Conservation (phyloP, 345 rosid species). For the Aquilaria malaccensis region DNA sequence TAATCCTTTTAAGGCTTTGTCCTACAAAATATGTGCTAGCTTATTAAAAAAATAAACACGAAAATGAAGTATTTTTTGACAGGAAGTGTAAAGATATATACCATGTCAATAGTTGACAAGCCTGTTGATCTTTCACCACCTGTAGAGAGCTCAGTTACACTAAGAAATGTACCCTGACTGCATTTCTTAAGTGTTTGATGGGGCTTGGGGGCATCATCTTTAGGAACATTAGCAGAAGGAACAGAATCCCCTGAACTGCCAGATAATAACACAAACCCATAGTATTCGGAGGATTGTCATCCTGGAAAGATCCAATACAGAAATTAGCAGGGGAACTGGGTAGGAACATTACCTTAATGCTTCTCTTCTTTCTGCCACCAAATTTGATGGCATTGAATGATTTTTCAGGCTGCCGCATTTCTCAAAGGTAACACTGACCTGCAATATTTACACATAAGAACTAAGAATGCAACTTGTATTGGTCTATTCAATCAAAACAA, state of each 20-base stretch:
- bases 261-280: slow-evolving; percentile 9
- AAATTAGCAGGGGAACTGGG: neutral
- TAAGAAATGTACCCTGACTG: slow-evolving; percentile 60
- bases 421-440: slow-evolving; percentile 46
- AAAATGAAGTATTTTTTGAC: slow-evolving; percentile 6
- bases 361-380: slow-evolving; percentile 44
- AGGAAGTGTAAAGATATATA: slow-evolving; percentile 26
- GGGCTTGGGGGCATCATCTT: slow-evolving; percentile 27
- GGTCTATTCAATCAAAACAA: too few species aligned
- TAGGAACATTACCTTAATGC: slow-evolving; percentile 39
- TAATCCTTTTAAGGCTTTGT: slow-evolving; percentile 83
- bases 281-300: too few species aligned
- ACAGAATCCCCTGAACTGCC: slow-evolving; percentile 38
- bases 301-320: neutral
- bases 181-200: slow-evolving; percentile 42
- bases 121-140: slow-evolving; percentile 44
- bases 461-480: too few species aligned
- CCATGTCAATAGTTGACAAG: slow-evolving; percentile 68
- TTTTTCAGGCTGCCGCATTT: slow-evolving; percentile 37
- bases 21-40: slow-evolving; percentile 34
- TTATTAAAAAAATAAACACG: slow-evolving; percentile 6
- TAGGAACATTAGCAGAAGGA: slow-evolving; percentile 35
- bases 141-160: slow-evolving; percentile 74
- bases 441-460: slow-evolving; percentile 2
- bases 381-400: slow-evolving; percentile 43